These are phyloP conservation scores for Backusella westeae DNA, from an alignment of 192 early-diverging fungal genomes.

Conservation along the genomic window DNA sequence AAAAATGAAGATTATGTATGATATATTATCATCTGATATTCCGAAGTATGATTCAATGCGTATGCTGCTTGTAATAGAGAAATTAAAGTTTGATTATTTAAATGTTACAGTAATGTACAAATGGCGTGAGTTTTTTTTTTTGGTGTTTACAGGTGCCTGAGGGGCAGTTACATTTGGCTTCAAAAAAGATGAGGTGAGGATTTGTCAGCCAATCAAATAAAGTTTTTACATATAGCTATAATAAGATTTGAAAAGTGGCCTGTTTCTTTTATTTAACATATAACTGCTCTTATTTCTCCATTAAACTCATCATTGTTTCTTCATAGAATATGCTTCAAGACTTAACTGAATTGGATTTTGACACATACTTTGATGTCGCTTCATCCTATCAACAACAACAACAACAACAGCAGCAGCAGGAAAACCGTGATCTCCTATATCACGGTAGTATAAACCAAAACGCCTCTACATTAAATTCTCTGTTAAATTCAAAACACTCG, in stretches of 20 bases:
- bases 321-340: slow-evolving; percentile 19
- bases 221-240: background rate
- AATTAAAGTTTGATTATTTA: background rate
- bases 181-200: slow-evolving; percentile 12
- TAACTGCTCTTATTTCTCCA: background rate
- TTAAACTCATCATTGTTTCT: background rate
- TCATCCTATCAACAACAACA: slow-evolving; percentile 11
- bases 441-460: background rate
- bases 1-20: background rate
- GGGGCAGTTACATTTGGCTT: background rate
- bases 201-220: background rate
- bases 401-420: background rate
- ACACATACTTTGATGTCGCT: slow-evolving; percentile 14
- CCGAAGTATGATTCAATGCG: background rate
- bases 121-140: slow-evolving; percentile 16
- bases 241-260: background rate
- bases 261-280: slow-evolving; percentile 6
- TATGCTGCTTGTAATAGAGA: background rate
- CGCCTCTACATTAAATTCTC: background rate
- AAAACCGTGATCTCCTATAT: background rate
- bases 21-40: background rate
- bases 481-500: background rate
- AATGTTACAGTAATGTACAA: background rate
- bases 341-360: slow-evolving; percentile 17
- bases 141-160: background rate